phyloP scores from a whole-genome alignment of 2,329 filamentous ascomycete genomes.

The Lomentospora prolificans region DNA sequence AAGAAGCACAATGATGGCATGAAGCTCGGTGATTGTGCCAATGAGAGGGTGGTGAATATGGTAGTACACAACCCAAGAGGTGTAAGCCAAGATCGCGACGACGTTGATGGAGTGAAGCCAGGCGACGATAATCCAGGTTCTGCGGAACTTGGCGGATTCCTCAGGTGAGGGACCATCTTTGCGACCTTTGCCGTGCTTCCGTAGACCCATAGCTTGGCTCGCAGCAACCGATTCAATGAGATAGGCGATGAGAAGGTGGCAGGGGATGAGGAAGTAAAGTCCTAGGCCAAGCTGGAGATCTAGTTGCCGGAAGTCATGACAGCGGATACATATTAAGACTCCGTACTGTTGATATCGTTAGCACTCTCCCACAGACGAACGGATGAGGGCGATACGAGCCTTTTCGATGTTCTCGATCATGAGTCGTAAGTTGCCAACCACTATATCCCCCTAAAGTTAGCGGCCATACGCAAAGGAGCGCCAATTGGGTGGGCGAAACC shows the following conservation, averaged over 20 bases:
- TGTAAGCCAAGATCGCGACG: constrained; percentile 67
- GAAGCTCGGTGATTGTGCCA: constrained; percentile 79
- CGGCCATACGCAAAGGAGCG: background rate
- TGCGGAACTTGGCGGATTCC: constrained; percentile 56
- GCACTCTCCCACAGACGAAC: background rate
- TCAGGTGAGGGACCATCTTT: constrained; percentile 41
- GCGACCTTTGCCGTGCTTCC: constrained; percentile 41
- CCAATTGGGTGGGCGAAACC: background rate
- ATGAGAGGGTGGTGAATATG: constrained; percentile 88
- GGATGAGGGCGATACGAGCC: constrained; percentile 31
- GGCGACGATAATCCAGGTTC: constrained; percentile 72
- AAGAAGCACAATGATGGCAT: constrained; percentile 91
- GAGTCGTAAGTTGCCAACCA: constrained; percentile 85
- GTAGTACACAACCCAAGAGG: constrained; percentile 81
- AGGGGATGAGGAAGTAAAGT: constrained; percentile 80
- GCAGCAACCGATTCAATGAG: constrained; percentile 80
- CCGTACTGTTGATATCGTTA: constrained; percentile 59
- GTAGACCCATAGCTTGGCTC: constrained; percentile 60
- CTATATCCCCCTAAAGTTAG: constrained; percentile 29
- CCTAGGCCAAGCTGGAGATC: constrained; percentile 67
- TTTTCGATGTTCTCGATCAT: constrained; percentile 97
- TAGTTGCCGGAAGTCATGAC: constrained; percentile 74
- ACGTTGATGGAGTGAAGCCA: constrained; percentile 77
- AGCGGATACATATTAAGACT: constrained; percentile 82
- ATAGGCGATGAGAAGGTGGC: constrained; percentile 83